A percentile compares a stretch with the other conserved stretches of the same genome.
These are phyloP conservation scores for Warburgia ugandensis DNA, from an alignment of 164 flowering plant species.

Conservation along the genomic window DNA sequence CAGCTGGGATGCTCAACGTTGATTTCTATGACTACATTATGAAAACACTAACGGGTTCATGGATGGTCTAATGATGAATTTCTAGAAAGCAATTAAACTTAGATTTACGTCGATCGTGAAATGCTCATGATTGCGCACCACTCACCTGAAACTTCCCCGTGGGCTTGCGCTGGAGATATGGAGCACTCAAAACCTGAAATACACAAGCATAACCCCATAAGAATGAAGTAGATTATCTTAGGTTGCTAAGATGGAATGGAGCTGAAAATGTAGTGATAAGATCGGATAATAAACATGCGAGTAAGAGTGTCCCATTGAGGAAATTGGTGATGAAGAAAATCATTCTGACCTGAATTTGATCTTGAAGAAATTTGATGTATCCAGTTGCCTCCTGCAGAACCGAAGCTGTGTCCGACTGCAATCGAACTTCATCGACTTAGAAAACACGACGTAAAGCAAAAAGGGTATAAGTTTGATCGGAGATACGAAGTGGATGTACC, in stretches of 20 bases:
- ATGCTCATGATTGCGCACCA: no score
- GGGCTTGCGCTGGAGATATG: slow-evolving; percentile 51
- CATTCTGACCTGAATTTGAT: slow-evolving; percentile 69
- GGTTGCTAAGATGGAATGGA: not conserved
- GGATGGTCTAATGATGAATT: no score
- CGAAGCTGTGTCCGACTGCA: slow-evolving; percentile 92
- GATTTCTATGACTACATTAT: no score
- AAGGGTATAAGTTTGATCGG: not conserved
- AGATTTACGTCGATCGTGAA: no score
- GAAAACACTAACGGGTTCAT: no score
- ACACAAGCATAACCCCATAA: not conserved
- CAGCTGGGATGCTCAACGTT: no score
- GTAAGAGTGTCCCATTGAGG: no score
- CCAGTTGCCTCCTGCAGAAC: slow-evolving; percentile 82
- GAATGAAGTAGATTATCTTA: not conserved
- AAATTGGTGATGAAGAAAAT: not conserved
- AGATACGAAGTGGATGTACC: slow-evolving; percentile 27
- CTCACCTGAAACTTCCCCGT: slow-evolving; percentile 40
- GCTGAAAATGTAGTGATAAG: not conserved
- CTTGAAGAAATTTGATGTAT: slow-evolving; percentile 81
- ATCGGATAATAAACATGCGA: no score
- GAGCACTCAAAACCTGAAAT: slow-evolving; percentile 79
- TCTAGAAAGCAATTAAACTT: no score
- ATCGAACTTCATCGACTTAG: not conserved
- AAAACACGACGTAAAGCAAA: not conserved